phyloP scores from a whole-genome alignment of 139 green algal genomes.

The Chlamydomonas applanata region DNA sequence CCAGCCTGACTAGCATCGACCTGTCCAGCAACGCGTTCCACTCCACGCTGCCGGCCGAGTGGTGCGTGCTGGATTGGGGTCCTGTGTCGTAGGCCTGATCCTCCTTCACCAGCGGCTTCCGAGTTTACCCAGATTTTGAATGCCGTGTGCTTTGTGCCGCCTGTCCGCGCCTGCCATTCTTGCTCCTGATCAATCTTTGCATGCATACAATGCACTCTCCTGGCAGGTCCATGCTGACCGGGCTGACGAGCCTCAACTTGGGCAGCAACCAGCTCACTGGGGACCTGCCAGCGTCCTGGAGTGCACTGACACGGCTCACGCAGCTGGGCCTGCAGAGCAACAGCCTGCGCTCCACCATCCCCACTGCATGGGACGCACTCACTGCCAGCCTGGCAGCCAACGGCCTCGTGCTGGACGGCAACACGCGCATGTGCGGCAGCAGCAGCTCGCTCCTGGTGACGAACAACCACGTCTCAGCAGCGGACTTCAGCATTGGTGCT shows the following conservation, averaged over 20 bases:
- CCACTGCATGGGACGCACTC: too few relatives aligned
- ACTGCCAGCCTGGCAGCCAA: too few relatives aligned
- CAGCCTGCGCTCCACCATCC: too few relatives aligned
- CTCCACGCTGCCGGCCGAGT: conserved; percentile 14
- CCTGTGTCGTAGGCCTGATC: too few relatives aligned
- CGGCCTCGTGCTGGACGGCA: conserved; percentile 1
- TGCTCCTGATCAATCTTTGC: conserved; percentile 3
- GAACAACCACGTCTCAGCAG: not conserved
- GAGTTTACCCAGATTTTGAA: too few relatives aligned
- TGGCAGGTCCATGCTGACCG: not conserved
- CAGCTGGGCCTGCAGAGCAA: too few relatives aligned
- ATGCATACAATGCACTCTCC: conserved; percentile 1
- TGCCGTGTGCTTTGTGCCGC: too few relatives aligned
- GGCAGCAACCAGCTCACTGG: conserved; percentile 7
- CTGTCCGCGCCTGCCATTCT: not conserved
- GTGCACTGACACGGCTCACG: not conserved
- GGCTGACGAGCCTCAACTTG: conserved; percentile 12
- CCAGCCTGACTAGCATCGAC: not conserved
- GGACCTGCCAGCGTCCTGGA: not conserved
- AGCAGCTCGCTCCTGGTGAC: not conserved
- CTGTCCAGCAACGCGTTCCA: conserved; percentile 2
- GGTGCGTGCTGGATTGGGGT: not conserved
- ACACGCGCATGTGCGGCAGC: conserved; percentile 14
- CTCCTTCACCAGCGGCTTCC: too few relatives aligned
- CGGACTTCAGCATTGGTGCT: not conserved